Base-by-base conservation (phyloP, 257 asterid species). In the Nyctanthes arbortristis region DNA sequence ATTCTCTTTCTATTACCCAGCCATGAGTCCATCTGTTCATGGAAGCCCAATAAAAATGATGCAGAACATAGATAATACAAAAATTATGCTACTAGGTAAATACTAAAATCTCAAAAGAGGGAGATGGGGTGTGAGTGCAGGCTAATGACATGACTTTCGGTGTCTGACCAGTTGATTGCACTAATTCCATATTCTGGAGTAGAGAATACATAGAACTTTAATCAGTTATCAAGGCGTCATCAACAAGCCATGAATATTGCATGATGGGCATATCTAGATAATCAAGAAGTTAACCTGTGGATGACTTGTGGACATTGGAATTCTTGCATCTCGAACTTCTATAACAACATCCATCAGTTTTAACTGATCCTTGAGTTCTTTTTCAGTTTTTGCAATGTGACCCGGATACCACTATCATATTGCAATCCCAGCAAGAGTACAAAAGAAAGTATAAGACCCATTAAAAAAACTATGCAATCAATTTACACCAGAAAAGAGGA, bases 241-340 rank as follows among this genome's bases (percentile, higher is more conserved):
- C 28, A 37, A 40, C 27, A 71, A 79, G 66, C 33, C 9, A 66
- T 22, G 22, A 65, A 72, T 61, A 70, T 36, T 49, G 58, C 29
- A 20, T 49, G 29, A 20, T 37, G 20, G 61, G 35, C 3, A 2
- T 8, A 39, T 37, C 45, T 40, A 25, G 27, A 65, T 36, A 66
- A 12, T 66, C 33, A 55, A 73, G 64, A 66, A 6, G 30, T 65
- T 71, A 62, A 93, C 99, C 95, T 76, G 88, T 13, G 99, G 96
- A 79, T 93, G 97, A 73, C 82, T 82, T 59, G 97, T 87, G 78
- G 97, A 86, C 88, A 89, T 61, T 0, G 99, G 96, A 73, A 94
- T 91, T 76, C 97, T 91, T 58, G 97, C 97, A 84, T 94, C 99
- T 67, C 99, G 88, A 69, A 91, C 96, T 84, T 94, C 97, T 73